A percentile compares a stretch with the other conserved stretches of the same genome.
Evolutionary conservation across 768 basidiomycete species (phyloP).

Genomic region (Collybia mongolica): DNA sequence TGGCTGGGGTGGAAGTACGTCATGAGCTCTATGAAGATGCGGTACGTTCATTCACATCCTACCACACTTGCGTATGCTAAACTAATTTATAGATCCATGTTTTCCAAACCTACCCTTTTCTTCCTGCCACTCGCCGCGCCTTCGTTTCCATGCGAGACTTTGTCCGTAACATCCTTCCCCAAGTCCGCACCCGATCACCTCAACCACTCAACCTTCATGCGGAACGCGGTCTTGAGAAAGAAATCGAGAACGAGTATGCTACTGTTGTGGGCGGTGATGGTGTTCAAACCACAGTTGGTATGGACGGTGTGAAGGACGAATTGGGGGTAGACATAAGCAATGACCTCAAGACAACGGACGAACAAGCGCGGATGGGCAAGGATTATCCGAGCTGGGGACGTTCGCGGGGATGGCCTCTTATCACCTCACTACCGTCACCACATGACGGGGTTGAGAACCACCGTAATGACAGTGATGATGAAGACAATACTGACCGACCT

Average conservation of each 20-base stretch:
- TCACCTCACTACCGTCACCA: slow-evolving; percentile 17
- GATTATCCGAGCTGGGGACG: slow-evolving; percentile 18
- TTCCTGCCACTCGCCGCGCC: slow-evolving; percentile 61
- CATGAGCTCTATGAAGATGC: slow-evolving; percentile 93
- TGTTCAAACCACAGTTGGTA: slow-evolving; percentile 44
- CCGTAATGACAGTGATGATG: neutral
- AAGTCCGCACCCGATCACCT: slow-evolving; percentile 46
- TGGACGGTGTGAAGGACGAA: slow-evolving; percentile 38
- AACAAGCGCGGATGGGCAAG: slow-evolving; percentile 4
- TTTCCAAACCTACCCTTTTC: slow-evolving; percentile 86
- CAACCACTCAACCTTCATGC: slow-evolving; percentile 51
- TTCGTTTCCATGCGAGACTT: slow-evolving; percentile 73
- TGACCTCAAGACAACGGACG: slow-evolving; percentile 12
- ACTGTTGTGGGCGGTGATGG: slow-evolving; percentile 78
- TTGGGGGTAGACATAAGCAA: slow-evolving; percentile 20
- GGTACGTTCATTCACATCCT: slow-evolving; percentile 41
- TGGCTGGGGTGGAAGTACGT: slow-evolving; percentile 81
- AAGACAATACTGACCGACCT: slow-evolving; percentile 8
- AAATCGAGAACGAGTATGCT: slow-evolving; percentile 66
- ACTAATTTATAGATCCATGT: slow-evolving; percentile 67
- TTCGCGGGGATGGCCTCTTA: slow-evolving; percentile 19
- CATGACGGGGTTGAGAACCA: slow-evolving; percentile 22
- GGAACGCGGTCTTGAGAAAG: slow-evolving; percentile 62
- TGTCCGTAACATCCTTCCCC: slow-evolving; percentile 57
- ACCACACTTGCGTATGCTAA: slow-evolving; percentile 1